Conservation (phyloP, 371 early-diverging fungal genomes). For the Rhizomucor pusillus region DNA sequence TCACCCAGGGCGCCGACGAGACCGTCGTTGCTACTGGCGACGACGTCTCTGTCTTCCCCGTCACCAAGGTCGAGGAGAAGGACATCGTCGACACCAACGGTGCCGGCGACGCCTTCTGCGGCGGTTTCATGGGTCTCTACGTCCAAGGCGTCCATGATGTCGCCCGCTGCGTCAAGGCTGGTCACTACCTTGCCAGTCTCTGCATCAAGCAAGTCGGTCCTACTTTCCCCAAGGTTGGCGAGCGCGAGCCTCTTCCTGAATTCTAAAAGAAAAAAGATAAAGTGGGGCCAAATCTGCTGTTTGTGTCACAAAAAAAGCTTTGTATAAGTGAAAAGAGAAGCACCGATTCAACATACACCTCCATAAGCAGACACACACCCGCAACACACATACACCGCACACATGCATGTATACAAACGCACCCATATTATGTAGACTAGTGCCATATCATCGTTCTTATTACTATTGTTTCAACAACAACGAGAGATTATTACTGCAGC, state of each 20-base stretch:
- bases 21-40: slow-evolving; percentile 75
- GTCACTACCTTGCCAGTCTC: slow-evolving; percentile 87
- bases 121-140: slow-evolving; percentile 87
- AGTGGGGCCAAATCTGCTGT: too few species aligned
- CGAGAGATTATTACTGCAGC: too few species aligned
- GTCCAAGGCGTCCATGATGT: slow-evolving; percentile 70
- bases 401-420: too few species aligned
- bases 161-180: slow-evolving; percentile 72
- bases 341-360: too few species aligned
- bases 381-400: too few species aligned
- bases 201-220: slow-evolving; percentile 91
- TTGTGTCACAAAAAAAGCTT: too few species aligned
- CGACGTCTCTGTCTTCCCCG: slow-evolving; percentile 62
- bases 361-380: too few species aligned
- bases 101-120: slow-evolving; percentile 96
- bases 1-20: slow-evolving; percentile 86
- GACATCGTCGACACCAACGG: slow-evolving; percentile 96
- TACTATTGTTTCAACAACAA: too few species aligned
- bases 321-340: too few species aligned
- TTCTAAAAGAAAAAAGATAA: slow-evolving; percentile 40
- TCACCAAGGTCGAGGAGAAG: slow-evolving; percentile 59
- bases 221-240: slow-evolving; percentile 65
- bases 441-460: too few species aligned
- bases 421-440: too few species aligned
- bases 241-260: slow-evolving; percentile 39